phyloP scores from a whole-genome alignment of 2,329 filamentous ascomycete species.

The Aspergillus uvarum region DNA sequence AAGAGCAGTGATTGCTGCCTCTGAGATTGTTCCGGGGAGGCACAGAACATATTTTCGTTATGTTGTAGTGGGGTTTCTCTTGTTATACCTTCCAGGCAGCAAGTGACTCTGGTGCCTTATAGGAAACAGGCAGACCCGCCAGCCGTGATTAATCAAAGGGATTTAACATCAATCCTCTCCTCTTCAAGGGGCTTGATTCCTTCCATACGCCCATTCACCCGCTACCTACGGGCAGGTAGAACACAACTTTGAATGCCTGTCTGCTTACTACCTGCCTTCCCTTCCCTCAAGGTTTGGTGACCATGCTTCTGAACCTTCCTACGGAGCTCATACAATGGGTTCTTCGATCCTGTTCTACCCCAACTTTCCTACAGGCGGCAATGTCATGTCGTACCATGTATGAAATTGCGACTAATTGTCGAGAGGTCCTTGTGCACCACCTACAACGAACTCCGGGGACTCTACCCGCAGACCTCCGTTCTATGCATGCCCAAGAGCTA shows the following conservation, averaged over 20 bases:
- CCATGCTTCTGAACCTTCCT: constrained; percentile 39
- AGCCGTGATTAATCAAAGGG: background rate
- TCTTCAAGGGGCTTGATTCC: background rate
- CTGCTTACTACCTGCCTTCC: background rate
- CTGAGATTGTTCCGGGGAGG: background rate
- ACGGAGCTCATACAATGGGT: constrained; percentile 42
- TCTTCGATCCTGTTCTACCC: constrained; percentile 33
- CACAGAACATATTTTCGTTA: background rate
- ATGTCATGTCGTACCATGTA: constrained; percentile 38
- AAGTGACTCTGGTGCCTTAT: background rate
- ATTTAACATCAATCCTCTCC: background rate
- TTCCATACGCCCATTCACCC: background rate
- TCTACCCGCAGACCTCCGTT: constrained; percentile 19
- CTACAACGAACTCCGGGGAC: constrained; percentile 36
- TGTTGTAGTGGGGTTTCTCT: background rate
- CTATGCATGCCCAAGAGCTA: constrained; percentile 25
- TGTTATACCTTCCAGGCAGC: background rate
- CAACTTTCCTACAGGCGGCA: constrained; percentile 40
- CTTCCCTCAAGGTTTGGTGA: background rate
- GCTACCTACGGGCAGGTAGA: background rate
- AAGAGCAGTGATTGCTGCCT: background rate
- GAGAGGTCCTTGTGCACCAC: constrained; percentile 39
- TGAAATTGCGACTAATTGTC: constrained; percentile 34
- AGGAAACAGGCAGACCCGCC: background rate
- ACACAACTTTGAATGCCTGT: background rate